Percentiles rank a stretch among this genome's conserved stretches.
These are phyloP conservation scores for Aspergillus hiratsukae DNA, from an alignment of 2,329 filamentous ascomycete species.

Conservation along the genomic window DNA sequence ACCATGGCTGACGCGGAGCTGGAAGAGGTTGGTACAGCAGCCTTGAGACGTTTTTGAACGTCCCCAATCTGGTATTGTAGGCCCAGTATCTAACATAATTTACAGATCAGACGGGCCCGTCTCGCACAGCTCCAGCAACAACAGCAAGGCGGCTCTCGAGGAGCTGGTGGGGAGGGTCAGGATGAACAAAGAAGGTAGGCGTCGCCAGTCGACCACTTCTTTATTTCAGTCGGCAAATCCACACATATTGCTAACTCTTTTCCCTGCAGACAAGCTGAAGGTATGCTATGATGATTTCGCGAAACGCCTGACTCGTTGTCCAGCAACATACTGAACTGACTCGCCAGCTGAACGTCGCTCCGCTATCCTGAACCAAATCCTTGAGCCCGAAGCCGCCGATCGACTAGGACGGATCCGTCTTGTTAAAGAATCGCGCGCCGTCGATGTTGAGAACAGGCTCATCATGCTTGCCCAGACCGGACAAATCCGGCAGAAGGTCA, in stretches of 20 bases:
- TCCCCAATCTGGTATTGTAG: not conserved
- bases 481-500: conserved; percentile 82
- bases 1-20: conserved; percentile 63
- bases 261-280: conserved; percentile 28
- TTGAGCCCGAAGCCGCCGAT: conserved; percentile 89
- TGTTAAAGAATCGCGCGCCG: conserved; percentile 87
- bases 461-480: conserved; percentile 87
- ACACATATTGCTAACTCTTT: not conserved
- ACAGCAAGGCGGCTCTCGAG: conserved; percentile 47
- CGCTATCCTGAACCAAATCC: conserved; percentile 79
- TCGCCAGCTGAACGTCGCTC: conserved; percentile 29
- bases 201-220: not conserved
- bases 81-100: conserved; percentile 6
- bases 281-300: conserved; percentile 16
- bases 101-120: conserved; percentile 82
- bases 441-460: conserved; percentile 85
- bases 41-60: not conserved
- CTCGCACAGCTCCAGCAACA: conserved; percentile 92
- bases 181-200: conserved; percentile 62
- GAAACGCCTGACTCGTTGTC: not conserved
- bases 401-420: conserved; percentile 89
- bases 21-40: conserved; percentile 49
- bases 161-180: conserved; percentile 48
- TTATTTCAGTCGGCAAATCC: not conserved
- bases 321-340: conserved; percentile 4